These are phyloP conservation scores for Rubia yunnanensis DNA, from an alignment of 257 asterid species.

Conservation along the genomic window DNA sequence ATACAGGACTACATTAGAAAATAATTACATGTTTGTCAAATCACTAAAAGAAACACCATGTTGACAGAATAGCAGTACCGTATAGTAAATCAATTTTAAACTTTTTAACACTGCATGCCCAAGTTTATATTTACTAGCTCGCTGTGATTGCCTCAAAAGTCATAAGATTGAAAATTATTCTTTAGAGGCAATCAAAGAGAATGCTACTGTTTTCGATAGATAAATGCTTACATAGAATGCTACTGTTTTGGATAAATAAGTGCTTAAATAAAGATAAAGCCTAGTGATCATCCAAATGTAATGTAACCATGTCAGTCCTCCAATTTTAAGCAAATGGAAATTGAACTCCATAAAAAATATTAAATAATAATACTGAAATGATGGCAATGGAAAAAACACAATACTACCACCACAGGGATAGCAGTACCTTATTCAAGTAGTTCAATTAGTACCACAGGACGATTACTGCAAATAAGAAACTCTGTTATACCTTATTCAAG, in stretches of 20 bases:
- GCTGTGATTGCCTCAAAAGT: background rate
- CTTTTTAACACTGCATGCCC: background rate
- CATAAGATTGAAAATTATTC: background rate
- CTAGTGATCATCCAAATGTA: background rate
- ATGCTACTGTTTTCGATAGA: background rate
- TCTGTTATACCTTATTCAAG: slow-evolving; percentile 32
- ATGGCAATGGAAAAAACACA: background rate
- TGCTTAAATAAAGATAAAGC: background rate
- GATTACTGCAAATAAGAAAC: background rate
- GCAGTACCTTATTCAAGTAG: slow-evolving; percentile 37
- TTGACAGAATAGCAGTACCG: background rate
- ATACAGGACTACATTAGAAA: background rate
- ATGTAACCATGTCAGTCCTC: background rate
- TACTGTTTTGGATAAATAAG: background rate
- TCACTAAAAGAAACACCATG: background rate
- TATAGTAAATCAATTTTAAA: background rate
- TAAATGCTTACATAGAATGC: background rate
- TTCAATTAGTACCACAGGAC: too few species aligned
- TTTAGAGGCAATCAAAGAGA: background rate
- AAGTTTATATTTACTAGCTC: background rate
- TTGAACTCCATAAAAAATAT: background rate
- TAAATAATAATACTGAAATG: background rate
- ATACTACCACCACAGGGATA: background rate
- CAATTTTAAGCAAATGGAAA: background rate
- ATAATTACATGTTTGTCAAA: background rate